Base-by-base conservation (phyloP, 352 stramenopile genomes). In the Aphanomyces stellatus region DNA sequence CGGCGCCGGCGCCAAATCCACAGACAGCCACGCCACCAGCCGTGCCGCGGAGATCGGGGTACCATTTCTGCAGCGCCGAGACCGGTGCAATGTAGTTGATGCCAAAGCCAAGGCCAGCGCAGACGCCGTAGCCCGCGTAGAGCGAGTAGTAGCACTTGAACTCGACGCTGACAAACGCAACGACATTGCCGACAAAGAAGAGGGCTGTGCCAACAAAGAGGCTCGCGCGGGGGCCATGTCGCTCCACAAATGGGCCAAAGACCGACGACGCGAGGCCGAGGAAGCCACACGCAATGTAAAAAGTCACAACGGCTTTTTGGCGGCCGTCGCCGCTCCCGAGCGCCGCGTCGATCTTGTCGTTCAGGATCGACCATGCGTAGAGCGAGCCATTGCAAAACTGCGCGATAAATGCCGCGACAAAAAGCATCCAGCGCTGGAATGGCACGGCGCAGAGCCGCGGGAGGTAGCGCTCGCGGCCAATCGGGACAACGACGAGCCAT, bases 311-410 rank as follows among this genome's bases (percentile, higher is more conserved):
- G 17, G 79, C 79, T n/a, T 73, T 74, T 33, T 75, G 77, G 55
- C 77, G 76, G 25, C 65, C 77, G 33, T 64, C 40, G 72, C 11
- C 11, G 35, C 74, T 67, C 63, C 85, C 85, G 28, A 87, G 64
- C 25, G 74, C 70, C 42, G 53, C 61, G 60, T 88, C 80, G 22
- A 90, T 80, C 11, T 78, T 78, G 62, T 78, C 73, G 71, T 90
- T 90, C 63, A 87, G 73, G 55, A 87, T 77, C 13, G 78, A 87
- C 81, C 81, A 90, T 31, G 79, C 73, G 74, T 90, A 90, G 56
- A 90, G 76, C 56, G 76, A 85, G 49, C 81, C 81, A 34, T 82
- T 82, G 71, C 76, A 87, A 65, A 87, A 88, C 56, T 88, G 79
- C 49, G 81, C 70, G 15, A 81, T 30, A 64, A 88, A 88, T 30